These are phyloP conservation scores for Tolypocladium sp. DNA, from an alignment of 2,329 filamentous ascomycete species.

Conservation along the genomic window DNA sequence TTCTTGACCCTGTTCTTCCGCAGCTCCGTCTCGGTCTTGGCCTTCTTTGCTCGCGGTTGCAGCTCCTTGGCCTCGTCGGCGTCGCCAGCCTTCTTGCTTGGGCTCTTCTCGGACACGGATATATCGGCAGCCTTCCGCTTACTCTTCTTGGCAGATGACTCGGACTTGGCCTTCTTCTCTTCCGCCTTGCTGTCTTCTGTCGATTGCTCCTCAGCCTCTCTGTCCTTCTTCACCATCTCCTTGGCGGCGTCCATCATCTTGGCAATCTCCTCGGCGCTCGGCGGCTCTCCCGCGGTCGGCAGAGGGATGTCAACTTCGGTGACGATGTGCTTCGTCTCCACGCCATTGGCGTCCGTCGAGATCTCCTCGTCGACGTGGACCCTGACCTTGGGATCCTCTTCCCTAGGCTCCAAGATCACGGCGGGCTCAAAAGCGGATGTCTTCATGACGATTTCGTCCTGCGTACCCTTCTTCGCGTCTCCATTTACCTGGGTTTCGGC, in stretches of 20 bases:
- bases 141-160: constrained; percentile 37
- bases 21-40: constrained; percentile 70
- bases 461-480: constrained; percentile 17
- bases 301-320: constrained; percentile 69
- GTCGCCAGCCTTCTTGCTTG: constrained; percentile 26
- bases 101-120: constrained; percentile 52
- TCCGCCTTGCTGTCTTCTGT: constrained; percentile 28
- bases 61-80: constrained; percentile 23
- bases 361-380: constrained; percentile 61
- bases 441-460: constrained; percentile 30
- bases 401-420: constrained; percentile 39
- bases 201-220: constrained; percentile 32
- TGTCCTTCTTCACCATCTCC: constrained; percentile 71
- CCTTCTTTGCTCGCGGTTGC: constrained; percentile 59
- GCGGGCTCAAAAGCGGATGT: constrained; percentile 40
- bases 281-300: constrained; percentile 49
- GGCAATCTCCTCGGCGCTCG: constrained; percentile 67
- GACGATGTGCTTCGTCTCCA: constrained; percentile 61
- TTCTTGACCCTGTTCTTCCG: constrained; percentile 81
- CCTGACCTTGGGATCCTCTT: constrained; percentile 53
- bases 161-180: constrained; percentile 27
- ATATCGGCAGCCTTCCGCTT: constrained; percentile 73
- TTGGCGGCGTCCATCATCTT: constrained; percentile 81
- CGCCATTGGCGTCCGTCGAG: constrained; percentile 41
- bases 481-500: constrained; percentile 22